Base-by-base conservation (phyloP, 2,329 filamentous ascomycete species). In the Cercospora zeae-maydis region DNA sequence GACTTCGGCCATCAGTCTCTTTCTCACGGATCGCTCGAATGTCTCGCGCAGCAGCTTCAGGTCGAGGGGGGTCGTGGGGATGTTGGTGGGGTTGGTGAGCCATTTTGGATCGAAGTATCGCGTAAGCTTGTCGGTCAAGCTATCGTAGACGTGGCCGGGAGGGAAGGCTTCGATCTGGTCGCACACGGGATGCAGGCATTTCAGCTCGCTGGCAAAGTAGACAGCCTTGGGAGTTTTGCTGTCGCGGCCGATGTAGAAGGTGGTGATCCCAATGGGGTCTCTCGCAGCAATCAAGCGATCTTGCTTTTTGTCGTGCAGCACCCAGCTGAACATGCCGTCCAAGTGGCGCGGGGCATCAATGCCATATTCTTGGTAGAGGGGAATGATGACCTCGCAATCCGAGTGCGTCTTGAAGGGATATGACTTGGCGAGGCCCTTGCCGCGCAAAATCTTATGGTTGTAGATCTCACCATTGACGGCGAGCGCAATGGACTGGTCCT, bases 401-500 rank as follows among this genome's bases (percentile, higher is more conserved):
- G 93, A 98, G 75, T 95, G 90, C 69, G 95, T 99, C 88, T 97
- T 97, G 88, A 98, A 99, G 79, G 93, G 88, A 80, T 97, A 97
- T 37, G 88, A 85, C 64, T 83, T 86, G 80, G 91, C 91, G 73
- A 97, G 82, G 72, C 83, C 83, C 81, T 97, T 98, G 57, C 47
- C 42, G 76, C 95, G 89, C 74, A 99, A 84, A 74, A 96, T 86
- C 76, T 93, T 90, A 82, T 99, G 95, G 87, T 99, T 99, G 85
- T 99, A 99, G 77, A 99, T 99, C 78, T 99, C 95, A 80, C 95
- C 95, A 79, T 99, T 99, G 86, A 98, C 95, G 69, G 95, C 93
- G 65, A 99, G 87, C 68, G 93, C 88, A 73, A 99, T 88, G 72
- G 84, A 89, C 69, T 88, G 89, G 77, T 98, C 93, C 70, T 92